Base-by-base conservation (phyloP, 176 grass and related monocot genomes). In the Ensete ventricosum region DNA sequence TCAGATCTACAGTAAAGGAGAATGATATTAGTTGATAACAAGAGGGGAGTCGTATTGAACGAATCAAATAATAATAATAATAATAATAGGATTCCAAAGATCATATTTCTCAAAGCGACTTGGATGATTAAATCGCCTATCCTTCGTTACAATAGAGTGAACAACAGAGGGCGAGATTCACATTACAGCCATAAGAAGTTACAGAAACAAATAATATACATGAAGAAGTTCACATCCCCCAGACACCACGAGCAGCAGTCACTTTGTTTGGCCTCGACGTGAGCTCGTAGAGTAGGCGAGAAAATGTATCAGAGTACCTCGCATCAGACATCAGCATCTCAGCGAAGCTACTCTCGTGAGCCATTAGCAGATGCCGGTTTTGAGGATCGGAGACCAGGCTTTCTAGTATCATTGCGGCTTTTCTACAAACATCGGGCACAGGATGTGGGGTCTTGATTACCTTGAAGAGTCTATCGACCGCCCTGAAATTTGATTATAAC, bases 391-490 rank as follows among this genome's bases (percentile, higher is more conserved):
- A 93, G 70, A 93, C 94, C 9, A 98, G 84, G 76, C 90, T 93
- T 85, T 93, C 90, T 73, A 98, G 60, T 82, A 91, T 89, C 90
- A 98, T 90, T 0, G 95, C 85, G 1, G 95, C 87, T 83, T 98
- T 98, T 82, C 90, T 93, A 48, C 90, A 93, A 11, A 94, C 83
- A 76, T 98, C 95, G 50, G 86, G 79, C 14, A 91, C 88, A 1
- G 90, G 90, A 81, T 98, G 95, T 14, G 90, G 86, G 21, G 43
- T 74, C 81, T 89, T 98, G 55, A 94, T 82, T 3, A 98, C 83
- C 86, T 93, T 98, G 62, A 98, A 81, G 23, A 98, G 84, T 54
- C 95, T 91, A 87, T 98, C 95, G 0, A 98, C 90, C 75, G 95
- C 95, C 95, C 95, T 98, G 78, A 73, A 79, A 67, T 75, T 43